Base-by-base conservation (phyloP, 176 grass and related monocot species). In the Oryza officinalis region DNA sequence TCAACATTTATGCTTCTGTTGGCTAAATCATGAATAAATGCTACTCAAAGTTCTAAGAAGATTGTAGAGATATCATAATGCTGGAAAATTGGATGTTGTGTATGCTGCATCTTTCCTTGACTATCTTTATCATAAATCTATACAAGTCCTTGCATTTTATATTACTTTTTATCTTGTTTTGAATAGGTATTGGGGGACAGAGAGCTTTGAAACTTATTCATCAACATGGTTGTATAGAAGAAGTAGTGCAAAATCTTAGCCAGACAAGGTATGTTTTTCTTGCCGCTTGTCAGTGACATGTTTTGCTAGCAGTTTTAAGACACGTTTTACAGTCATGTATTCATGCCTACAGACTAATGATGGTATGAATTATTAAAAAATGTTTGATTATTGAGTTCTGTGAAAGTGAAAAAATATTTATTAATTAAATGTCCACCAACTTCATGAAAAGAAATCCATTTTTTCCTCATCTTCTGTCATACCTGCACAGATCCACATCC, bases 161-260 rank as follows among this genome's bases (percentile, higher is more conserved):
- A 57, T 44, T 50, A 44, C 38, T 49, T 35, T 72, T 77, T 37
- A 12, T 54, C 50, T 76, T 77, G 20, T 69, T 87, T 38, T 57
- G n/a, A 33, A 43, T 87, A 98, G 95, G 95, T 77, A 95, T 98
- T 80, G 95, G 95, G 40, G 92, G 92, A 84, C 95, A 95, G 81
- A 93, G 90, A 71, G 92, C 92, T 44, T 83, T 95, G 68, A 98
- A 98, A 88, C 92, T 98, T 87, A 98, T 98, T 71, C 87, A 89
- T 52, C 78, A 98, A 68, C 82, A 95, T 87, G 87, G 91, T 83
- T 90, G 80, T 74, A 93, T 98, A 87, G 92, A 98, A 91, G 82
- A 91, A 86, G 84, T 95, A 76, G 30, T 93, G 72, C 90, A 91
- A 85, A 93, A 95, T 85, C 94, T 98, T 84, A 91, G 90, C 57